Evolutionary conservation across 1,284 basidiomycete species (phyloP), one percentile per base, ranked within the genome.

Genomic region (Heterobasidion occidentale): DNA sequence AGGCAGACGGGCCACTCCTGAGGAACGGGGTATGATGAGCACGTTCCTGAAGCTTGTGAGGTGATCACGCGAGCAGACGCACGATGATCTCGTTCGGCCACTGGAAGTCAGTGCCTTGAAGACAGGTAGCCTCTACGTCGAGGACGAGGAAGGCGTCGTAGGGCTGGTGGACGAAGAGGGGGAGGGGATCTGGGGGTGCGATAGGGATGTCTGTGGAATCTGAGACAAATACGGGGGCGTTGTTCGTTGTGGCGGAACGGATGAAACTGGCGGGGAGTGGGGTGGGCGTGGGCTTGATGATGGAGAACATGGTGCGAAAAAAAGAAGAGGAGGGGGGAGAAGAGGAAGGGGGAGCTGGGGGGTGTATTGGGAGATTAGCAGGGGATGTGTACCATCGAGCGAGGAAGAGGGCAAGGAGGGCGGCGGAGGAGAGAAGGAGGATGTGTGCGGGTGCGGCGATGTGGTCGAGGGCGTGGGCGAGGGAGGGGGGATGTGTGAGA

Each of bases 51-150:
- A 53, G 38, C 58, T 54, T 45, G 52, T 49, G 56, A 56, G 51
- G 50, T 52, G 54, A 59, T 60, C 47, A 61, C 67, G 36, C 38
- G 35, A 67, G 27, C 36, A 59, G 48, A 75, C 88, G 67, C 68
- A 91, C 92, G 61, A 97, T 96, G 57, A 97, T 94, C 74, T 98
- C 94, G 69, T 97, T 97, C 7, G 72, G 71, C 62, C 70, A 74
- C 42, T 70, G 65, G 50, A 72, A 72, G 20, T 63, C 65, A 5
- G 62, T 61, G 6, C 77, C 86, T 62, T 71, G 70, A 49, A 84
- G 70, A 68, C 95, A 98, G 0, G 95, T 98, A 6, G 88, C 95
- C 70, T 98, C 95, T 52, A 98, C 89, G 65, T 96, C 92, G 46
- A 93, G 74, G 27, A 92, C 83, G 11, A 91, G 77, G 64, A 90